A percentile compares a stretch with the other conserved stretches of the same genome.
phyloP scores from a whole-genome alignment of 1,284 basidiomycete species.

The Stygiomarasmius scandens region DNA sequence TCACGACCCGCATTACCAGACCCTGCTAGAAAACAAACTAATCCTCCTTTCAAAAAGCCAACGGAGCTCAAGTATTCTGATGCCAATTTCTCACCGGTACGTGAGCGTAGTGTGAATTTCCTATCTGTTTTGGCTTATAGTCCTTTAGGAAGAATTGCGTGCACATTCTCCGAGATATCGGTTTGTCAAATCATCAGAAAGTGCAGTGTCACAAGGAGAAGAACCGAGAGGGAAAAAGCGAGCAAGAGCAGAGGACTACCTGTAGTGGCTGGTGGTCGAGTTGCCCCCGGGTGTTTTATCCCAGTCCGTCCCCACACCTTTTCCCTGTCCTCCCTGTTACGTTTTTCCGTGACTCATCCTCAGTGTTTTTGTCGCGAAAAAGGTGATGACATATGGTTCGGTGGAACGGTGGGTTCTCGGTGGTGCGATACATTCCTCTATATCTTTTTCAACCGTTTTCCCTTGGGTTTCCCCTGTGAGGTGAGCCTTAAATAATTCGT shows the following conservation, averaged over 20 bases:
- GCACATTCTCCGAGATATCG: conserved; percentile 77
- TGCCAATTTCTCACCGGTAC: conserved; percentile 75
- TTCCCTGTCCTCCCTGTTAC: neutral
- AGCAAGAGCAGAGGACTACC: conserved; percentile 77
- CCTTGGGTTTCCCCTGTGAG: conserved; percentile 6
- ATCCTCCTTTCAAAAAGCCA: conserved; percentile 75
- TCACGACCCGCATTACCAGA: conserved; percentile 58
- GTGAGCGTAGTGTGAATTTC: conserved; percentile 27
- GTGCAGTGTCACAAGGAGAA: conserved; percentile 40
- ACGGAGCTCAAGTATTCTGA: conserved; percentile 78
- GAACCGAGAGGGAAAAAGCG: conserved; percentile 76
- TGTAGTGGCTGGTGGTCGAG: conserved; percentile 39
- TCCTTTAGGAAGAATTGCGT: conserved; percentile 75
- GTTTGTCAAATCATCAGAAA: conserved; percentile 46
- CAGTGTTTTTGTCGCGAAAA: neutral
- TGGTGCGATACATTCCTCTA: neutral
- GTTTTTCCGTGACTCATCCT: neutral
- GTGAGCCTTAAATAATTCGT: conserved; percentile 13
- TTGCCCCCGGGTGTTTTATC: conserved; percentile 6
- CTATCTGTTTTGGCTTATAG: conserved; percentile 1
- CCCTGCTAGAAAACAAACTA: conserved; percentile 60
- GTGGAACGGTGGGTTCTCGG: neutral
- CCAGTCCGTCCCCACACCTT: conserved; percentile 34
- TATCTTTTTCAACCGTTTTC: neutral
- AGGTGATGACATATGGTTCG: neutral